These are phyloP conservation scores for Trichosporon asahii DNA, from an alignment of 1,284 basidiomycete species.

Conservation along the genomic window DNA sequence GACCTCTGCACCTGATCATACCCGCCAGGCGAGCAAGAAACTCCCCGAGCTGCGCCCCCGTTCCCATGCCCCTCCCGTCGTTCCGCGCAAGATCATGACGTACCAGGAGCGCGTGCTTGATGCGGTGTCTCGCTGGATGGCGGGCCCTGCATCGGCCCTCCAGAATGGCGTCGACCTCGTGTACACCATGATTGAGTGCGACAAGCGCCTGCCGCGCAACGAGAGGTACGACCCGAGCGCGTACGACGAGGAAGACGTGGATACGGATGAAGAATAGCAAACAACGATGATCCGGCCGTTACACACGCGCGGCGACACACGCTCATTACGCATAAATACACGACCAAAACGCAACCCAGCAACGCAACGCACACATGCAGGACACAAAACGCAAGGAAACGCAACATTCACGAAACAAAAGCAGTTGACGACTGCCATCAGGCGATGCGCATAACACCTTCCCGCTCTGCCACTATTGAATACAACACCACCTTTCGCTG, in stretches of 20 bases:
- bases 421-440: neutral
- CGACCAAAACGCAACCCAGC: no score
- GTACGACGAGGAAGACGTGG: conserved; percentile 1
- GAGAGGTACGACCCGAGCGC: neutral
- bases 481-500: no score
- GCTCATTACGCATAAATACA: no score
- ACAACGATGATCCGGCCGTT: no score
- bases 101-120: neutral
- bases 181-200: conserved; percentile 1
- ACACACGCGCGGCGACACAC: no score
- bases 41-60: neutral
- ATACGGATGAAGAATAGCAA: neutral
- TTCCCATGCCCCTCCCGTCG: neutral
- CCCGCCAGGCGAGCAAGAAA: neutral
- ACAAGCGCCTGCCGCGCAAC: neutral
- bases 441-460: neutral
- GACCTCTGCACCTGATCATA: no score
- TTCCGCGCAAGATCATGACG: neutral
- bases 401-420: neutral
- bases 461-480: no score
- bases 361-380: no score
- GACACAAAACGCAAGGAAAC: no score
- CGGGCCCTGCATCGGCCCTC: neutral
- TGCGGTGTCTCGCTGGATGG: neutral
- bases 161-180: neutral